Base-by-base conservation (phyloP, 2,329 filamentous ascomycete genomes). In the Fusarium protoensiforme region DNA sequence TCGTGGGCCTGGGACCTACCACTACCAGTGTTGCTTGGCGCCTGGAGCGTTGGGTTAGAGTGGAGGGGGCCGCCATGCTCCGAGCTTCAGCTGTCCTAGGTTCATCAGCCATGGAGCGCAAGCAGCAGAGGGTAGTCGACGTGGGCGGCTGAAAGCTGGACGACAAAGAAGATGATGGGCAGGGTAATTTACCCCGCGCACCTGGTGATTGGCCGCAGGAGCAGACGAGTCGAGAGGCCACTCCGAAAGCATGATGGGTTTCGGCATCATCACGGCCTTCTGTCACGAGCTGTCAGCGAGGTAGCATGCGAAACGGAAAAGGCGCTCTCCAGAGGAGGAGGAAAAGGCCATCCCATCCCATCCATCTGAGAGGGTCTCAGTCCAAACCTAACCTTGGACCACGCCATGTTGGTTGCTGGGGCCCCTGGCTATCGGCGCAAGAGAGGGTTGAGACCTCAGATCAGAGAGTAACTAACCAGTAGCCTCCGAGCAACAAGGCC, bases 231-330 rank as follows among this genome's bases (percentile, higher is more conserved):
- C 22, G 56, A 43, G 36, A 51, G 62, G 56, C 59, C 53, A 18
- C 41, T 46, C 41, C 36, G 61, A 65, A 63, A 58, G 64, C 56
- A 71, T 75, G 69, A 75, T 73, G 61, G 61, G 62, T 62, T 68
- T 69, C 67, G 71, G 68, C 62, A 74, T 72, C 70, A 70, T 73
- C 54, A 74, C 72, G 71, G 71, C 35, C 54, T 48, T 59, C 39
- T 53, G 36, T 65, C 62, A 60, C 53, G 51, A 60, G 62, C 57
- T 61, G 72, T 74, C 71, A 73, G 46, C 46, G 27, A 53, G 46
- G 46, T 53, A 53, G 27, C 27, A 53, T 73, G 61, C 66, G 62
- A 63, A 73, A 31, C 46, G 57, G 24, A 57, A 51, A 60, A 41
- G n/a, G 5, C 38, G 46, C 22, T 29, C 56, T 29, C 46, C 18